Conservation (phyloP, 441 rosid species). For the Erodium moschatum region DNA sequence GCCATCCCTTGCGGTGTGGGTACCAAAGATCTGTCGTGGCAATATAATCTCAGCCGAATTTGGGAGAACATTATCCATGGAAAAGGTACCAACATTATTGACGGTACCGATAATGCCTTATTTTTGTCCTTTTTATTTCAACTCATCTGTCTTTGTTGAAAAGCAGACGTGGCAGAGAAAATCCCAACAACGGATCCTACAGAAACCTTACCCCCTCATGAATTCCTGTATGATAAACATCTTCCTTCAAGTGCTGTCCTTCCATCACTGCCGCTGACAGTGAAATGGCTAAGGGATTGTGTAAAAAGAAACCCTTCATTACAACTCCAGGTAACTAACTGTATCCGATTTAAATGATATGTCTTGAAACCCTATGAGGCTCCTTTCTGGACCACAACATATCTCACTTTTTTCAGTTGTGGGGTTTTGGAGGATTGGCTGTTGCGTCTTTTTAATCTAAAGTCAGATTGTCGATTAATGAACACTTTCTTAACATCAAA, state of each 20-base stretch:
- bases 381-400: no score
- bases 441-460: not conserved
- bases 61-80: slow-evolving; percentile 70
- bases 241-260: slow-evolving; percentile 28
- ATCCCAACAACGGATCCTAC: not conserved
- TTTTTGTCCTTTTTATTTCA: not conserved
- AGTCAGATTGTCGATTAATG: not conserved
- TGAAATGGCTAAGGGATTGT: slow-evolving; percentile 73
- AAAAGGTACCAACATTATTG: slow-evolving; percentile 27
- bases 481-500: not conserved
- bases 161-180: slow-evolving; percentile 14
- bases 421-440: not conserved
- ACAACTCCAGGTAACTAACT: slow-evolving; percentile 18
- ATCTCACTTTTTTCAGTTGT: not conserved
- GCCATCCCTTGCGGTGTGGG: slow-evolving; percentile 32
- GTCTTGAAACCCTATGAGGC: no score
- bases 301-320: slow-evolving; percentile 59
- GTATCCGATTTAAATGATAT: not conserved
- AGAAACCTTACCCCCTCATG: slow-evolving; percentile 15
- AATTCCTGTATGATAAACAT: slow-evolving; percentile 11
- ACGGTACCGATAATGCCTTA: not conserved
- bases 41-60: slow-evolving; percentile 51
- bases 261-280: slow-evolving; percentile 68
- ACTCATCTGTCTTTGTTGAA: not conserved
- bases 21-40: slow-evolving; percentile 62